Evolutionary conservation across 164 flowering plant genomes (phyloP).

Genomic region (Liriodendron chinense): DNA sequence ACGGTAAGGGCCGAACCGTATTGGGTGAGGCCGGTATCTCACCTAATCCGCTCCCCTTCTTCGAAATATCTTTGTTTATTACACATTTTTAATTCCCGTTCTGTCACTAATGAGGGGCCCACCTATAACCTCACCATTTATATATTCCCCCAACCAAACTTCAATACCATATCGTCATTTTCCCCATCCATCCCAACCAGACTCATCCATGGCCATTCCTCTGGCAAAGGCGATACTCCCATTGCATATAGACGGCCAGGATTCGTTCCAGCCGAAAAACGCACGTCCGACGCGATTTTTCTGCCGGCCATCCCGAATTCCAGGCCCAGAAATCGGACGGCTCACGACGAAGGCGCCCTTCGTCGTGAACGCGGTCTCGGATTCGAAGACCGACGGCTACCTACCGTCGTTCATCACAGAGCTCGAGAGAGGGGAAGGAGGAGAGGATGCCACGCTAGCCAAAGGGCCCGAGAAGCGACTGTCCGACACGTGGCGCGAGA

Average conservation of each 20-base stretch:
- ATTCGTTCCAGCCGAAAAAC: background rate
- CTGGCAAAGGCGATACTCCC: background rate
- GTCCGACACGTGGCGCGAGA: slow-evolving; percentile 49
- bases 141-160: background rate
- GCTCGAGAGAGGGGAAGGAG: slow-evolving; percentile 16
- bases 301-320: slow-evolving; percentile 5
- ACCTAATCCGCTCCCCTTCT: too few relatives aligned
- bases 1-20: too few relatives aligned
- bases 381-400: slow-evolving; percentile 19
- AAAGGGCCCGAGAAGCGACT: slow-evolving; percentile 9
- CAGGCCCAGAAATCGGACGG: background rate
- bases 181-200: background rate
- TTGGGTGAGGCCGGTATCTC: too few relatives aligned
- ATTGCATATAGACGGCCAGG: background rate
- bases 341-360: slow-evolving; percentile 1
- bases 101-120: background rate
- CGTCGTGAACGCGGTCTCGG: background rate
- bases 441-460: background rate
- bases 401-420: slow-evolving; percentile 23
- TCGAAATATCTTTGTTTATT: background rate
- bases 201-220: slow-evolving; percentile 7
- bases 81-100: background rate
- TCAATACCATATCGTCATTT: background rate
- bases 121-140: background rate
- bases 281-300: background rate